Evolutionary conservation across 148 eudicot species (phyloP).

Genomic region (Cornus suecica): DNA sequence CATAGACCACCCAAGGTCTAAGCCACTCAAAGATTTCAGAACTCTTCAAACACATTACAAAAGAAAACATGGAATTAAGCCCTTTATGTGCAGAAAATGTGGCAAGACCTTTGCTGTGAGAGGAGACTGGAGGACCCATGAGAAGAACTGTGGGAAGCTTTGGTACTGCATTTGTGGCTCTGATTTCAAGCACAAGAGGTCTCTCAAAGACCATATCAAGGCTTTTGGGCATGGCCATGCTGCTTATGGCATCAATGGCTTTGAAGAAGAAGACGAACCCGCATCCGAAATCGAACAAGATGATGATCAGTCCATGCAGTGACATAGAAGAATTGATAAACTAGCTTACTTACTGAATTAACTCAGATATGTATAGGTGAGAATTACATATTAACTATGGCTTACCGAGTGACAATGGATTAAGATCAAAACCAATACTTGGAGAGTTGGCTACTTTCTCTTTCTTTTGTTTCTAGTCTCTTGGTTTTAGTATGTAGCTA

Average conservation of each 20-base stretch:
- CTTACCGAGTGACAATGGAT: slow-evolving; percentile 9
- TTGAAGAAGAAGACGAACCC: slow-evolving; percentile 54
- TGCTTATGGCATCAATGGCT: slow-evolving; percentile 30
- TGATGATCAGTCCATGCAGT: slow-evolving; percentile 34
- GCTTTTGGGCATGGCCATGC: slow-evolving; percentile 66
- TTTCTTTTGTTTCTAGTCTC: slow-evolving; percentile 3
- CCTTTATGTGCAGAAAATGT: slow-evolving; percentile 60
- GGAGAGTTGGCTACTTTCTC: slow-evolving; percentile 17
- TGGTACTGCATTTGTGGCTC: slow-evolving; percentile 73
- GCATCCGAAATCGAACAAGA: slow-evolving; percentile 60
- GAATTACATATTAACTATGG: background rate
- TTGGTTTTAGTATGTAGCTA: slow-evolving; percentile 8
- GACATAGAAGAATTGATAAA: background rate
- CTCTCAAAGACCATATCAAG: slow-evolving; percentile 56
- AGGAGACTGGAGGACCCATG: slow-evolving; percentile 73
- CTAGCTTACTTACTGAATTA: background rate
- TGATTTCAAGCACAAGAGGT: slow-evolving; percentile 70
- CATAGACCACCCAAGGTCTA: slow-evolving; percentile 65
- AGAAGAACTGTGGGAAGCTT: slow-evolving; percentile 72
- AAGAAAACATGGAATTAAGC: slow-evolving; percentile 64
- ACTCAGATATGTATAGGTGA: background rate
- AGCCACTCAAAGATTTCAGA: slow-evolving; percentile 62
- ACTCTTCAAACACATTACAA: slow-evolving; percentile 73
- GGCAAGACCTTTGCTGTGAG: slow-evolving; percentile 66
- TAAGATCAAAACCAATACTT: slow-evolving; percentile 10